Evolutionary conservation across 306 rosid genomes (phyloP).

Genomic region (Heteromeles arbutifolia): DNA sequence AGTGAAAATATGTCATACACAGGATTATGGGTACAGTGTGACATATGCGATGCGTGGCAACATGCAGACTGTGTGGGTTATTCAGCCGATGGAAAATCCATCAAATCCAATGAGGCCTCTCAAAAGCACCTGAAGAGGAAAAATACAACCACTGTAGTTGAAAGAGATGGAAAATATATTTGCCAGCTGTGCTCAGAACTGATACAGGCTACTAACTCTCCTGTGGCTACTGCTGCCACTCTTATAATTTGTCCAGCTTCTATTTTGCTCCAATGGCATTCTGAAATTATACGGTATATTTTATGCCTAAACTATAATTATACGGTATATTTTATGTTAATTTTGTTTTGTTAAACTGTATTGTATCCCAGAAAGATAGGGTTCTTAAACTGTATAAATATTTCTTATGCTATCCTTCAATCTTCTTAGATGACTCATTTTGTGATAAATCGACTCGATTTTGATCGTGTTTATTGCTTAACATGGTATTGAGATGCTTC

Average conservation of each 20-base stretch:
- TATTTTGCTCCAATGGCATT: constrained; percentile 87
- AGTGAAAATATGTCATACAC: constrained; percentile 61
- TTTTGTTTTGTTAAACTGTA: neutral
- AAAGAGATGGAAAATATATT: constrained; percentile 63
- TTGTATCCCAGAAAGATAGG: neutral
- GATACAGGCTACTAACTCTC: constrained; percentile 67
- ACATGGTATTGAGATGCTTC: neutral
- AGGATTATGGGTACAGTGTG: constrained; percentile 98
- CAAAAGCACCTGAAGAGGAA: constrained; percentile 33
- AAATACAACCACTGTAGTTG: constrained; percentile 40
- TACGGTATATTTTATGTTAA: constrained; percentile 39
- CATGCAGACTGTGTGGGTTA: constrained; percentile 94
- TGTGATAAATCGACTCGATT: neutral
- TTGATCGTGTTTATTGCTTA: neutral
- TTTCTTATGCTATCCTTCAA: neutral
- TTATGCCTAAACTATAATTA: constrained; percentile 29
- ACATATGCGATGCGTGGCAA: constrained; percentile 96
- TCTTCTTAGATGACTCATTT: neutral
- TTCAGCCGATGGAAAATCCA: constrained; percentile 54
- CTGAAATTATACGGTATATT: constrained; percentile 70
- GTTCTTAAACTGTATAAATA: neutral
- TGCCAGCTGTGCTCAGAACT: constrained; percentile 83
- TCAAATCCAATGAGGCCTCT: constrained; percentile 34
- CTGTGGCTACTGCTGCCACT: constrained; percentile 85
- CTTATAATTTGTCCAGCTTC: constrained; percentile 94